These are phyloP conservation scores for Blastobotrys chiropterorum DNA, from an alignment of 805 yeast species.

Conservation along the genomic window DNA sequence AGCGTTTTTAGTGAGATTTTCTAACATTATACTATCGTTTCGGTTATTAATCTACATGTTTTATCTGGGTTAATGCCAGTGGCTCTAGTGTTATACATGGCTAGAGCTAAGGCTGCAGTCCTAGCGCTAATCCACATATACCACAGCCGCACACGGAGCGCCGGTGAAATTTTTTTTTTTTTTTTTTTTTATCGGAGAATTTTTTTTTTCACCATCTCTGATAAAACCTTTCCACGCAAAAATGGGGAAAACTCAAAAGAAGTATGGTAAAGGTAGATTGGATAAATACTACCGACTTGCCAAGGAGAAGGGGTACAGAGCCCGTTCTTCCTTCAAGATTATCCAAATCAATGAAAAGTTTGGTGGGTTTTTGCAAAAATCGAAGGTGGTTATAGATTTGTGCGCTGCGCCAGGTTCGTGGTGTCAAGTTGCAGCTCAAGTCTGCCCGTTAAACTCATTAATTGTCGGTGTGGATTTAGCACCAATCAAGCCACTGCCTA, in stretches of 20 bases:
- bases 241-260: constrained; percentile 92
- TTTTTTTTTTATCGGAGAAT: background rate
- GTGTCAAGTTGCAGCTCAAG: constrained; percentile 97
- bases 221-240: background rate
- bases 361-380: constrained; percentile 90
- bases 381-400: constrained; percentile 92
- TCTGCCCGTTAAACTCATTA: constrained; percentile 87
- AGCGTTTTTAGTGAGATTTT: too few relatives aligned
- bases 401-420: constrained; percentile 99
- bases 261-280: constrained; percentile 96
- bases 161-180: background rate
- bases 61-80: too few relatives aligned
- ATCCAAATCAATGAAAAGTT: constrained; percentile 93
- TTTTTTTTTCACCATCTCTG: background rate
- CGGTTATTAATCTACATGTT: too few relatives aligned
- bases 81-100: too few relatives aligned
- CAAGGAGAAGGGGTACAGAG: constrained; percentile 96
- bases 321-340: constrained; percentile 95
- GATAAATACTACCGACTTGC: constrained; percentile 95
- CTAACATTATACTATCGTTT: too few relatives aligned
- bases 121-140: too few relatives aligned
- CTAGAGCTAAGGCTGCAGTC: too few relatives aligned
- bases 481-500: constrained; percentile 94
- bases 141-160: background rate
- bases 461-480: constrained; percentile 99